Percentiles rank a stretch among this genome's conserved stretches.
phyloP scores from a whole-genome alignment of 441 rosid species.

The Hura crepitans region DNA sequence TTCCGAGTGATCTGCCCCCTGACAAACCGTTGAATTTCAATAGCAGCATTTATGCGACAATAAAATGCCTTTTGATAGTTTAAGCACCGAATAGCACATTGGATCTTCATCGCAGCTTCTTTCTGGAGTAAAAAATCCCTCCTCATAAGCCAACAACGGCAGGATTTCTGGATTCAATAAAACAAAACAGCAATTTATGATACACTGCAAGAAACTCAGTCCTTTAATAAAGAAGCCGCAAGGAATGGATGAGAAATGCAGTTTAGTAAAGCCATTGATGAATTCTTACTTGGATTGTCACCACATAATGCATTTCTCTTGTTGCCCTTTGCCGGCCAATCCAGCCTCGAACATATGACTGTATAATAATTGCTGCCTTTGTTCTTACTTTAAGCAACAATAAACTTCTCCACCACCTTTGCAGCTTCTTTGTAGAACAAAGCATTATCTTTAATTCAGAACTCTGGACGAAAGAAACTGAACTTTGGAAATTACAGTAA shows the following conservation, averaged over 20 bases:
- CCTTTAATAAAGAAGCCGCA: neutral
- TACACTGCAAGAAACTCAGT: neutral
- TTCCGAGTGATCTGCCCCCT: constrained; percentile 47
- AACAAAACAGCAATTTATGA: neutral
- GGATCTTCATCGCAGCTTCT: constrained; percentile 52
- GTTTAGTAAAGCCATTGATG: neutral
- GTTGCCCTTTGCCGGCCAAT: constrained; percentile 44
- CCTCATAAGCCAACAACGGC: constrained; percentile 60
- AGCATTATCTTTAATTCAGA: constrained; percentile 28
- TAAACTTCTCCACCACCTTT: constrained; percentile 79
- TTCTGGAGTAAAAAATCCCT: constrained; percentile 38
- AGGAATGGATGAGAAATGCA: too few relatives aligned
- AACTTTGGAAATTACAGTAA: constrained; percentile 19
- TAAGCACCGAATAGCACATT: constrained; percentile 45
- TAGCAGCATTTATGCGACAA: constrained; percentile 47
- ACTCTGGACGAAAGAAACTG: constrained; percentile 29
- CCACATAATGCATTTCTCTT: constrained; percentile 35
- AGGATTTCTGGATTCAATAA: constrained; percentile 41
- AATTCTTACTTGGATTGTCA: constrained; percentile 57
- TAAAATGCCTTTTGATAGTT: constrained; percentile 36
- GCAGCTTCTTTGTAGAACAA: constrained; percentile 49
- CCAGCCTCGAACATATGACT: constrained; percentile 56
- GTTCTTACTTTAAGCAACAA: constrained; percentile 41
- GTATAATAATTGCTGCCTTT: constrained; percentile 53
- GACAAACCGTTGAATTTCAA: constrained; percentile 50